These are phyloP conservation scores for Colletotrichum tropicale DNA, from an alignment of 2,329 filamentous ascomycete genomes.

Conservation along the genomic window DNA sequence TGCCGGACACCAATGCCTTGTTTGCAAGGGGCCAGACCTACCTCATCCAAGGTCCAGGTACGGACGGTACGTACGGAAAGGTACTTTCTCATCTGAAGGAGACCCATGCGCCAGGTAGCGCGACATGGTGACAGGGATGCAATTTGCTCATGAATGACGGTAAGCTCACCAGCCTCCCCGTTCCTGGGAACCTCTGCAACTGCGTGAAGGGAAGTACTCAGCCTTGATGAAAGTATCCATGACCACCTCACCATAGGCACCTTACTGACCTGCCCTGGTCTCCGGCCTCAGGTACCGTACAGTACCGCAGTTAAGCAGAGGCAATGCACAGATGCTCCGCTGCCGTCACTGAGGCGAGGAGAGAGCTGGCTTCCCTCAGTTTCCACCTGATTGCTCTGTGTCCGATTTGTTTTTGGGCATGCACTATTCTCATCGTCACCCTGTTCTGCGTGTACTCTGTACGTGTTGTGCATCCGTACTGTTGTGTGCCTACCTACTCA, in stretches of 20 bases:
- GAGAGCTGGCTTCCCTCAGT: neutral
- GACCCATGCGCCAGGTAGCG: neutral
- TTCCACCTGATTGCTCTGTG: neutral
- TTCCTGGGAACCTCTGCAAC: neutral
- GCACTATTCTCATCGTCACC: neutral
- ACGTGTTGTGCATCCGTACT: neutral
- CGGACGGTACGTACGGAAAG: neutral
- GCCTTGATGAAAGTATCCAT: neutral
- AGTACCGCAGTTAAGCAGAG: neutral
- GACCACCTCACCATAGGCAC: neutral
- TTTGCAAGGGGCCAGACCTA: neutral
- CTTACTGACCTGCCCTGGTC: neutral
- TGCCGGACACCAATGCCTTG: slow-evolving; percentile 6
- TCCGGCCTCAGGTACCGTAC: neutral
- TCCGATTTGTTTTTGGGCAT: neutral
- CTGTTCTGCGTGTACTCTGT: neutral
- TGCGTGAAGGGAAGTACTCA: neutral
- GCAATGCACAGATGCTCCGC: neutral
- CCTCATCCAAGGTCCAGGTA: neutral
- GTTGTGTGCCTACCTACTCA: neutral
- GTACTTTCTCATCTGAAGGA: neutral
- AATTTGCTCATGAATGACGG: neutral
- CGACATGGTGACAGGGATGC: neutral
- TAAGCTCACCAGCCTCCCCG: neutral
- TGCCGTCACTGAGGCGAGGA: neutral